These are phyloP conservation scores for Hirschfeldia incana DNA, from an alignment of 345 rosid genomes.

Conservation along the genomic window DNA sequence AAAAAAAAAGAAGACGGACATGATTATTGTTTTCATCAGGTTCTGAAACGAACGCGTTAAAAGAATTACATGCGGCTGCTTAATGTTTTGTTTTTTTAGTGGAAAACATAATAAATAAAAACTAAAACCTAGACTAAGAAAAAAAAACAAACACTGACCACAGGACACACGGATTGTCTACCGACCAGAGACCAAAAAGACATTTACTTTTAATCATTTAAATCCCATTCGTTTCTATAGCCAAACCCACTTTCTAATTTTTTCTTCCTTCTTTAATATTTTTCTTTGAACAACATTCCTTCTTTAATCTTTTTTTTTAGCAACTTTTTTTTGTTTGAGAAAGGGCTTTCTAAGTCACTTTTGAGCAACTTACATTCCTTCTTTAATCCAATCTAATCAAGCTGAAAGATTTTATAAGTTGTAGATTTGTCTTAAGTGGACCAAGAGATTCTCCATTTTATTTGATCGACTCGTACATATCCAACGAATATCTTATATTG, in stretches of 20 bases:
- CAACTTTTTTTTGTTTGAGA: no score
- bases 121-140: conserved; percentile 19
- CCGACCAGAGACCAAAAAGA: conserved; percentile 90
- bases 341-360: not conserved
- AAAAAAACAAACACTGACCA: conserved; percentile 60
- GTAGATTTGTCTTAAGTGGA: not conserved
- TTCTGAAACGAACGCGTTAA: conserved; percentile 39
- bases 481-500: not conserved
- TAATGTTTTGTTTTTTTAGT: conserved; percentile 29
- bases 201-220: conserved; percentile 66
- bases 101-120: conserved; percentile 11
- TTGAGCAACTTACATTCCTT: not conserved
- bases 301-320: not conserved
- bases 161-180: conserved; percentile 92
- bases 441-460: not conserved
- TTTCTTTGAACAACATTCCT: not conserved
- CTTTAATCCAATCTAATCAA: not conserved
- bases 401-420: not conserved
- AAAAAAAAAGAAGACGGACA: no score
- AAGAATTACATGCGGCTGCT: conserved; percentile 41
- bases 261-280: conserved; percentile 9
- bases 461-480: not conserved
- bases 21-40: conserved; percentile 32
- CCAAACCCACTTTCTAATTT: conserved; percentile 45
- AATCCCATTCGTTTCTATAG: conserved; percentile 50